Base-by-base conservation (phyloP, 495 filamentous ascomycete species). In the Monascus purpureus region DNA sequence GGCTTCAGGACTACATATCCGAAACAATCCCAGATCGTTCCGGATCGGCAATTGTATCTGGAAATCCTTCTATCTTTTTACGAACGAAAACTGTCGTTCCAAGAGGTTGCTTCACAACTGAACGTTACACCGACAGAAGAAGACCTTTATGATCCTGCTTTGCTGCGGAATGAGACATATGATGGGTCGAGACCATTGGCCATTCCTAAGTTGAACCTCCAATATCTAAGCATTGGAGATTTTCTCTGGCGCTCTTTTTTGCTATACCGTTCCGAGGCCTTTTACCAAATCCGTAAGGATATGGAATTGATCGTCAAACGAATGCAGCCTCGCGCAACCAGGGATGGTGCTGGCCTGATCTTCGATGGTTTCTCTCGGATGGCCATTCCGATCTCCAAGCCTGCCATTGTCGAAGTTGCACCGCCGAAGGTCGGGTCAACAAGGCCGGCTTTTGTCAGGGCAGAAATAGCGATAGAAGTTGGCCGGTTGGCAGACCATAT, bases 231-330 rank as follows among this genome's bases (percentile, higher is more conserved):
- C 6, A 72, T 94, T 20, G 86, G 90, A 3, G 90, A 99, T 50
- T 96, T 96, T 42, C 68, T 99, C 7, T 96, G 84, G 84, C 70
- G 90, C 23, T 82, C 88, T 9, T 80, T 96, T 43, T 66, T 90
- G 15, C 68, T 96, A 2, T 82, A 93, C 47, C 73, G 90, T 14
- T 84, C 76, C 39, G 90, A 99, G 53, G 72, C 90, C 2, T 96
- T 95, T 47, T 96, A 86, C 57, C 84, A 83, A 33, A 88, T 99
- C 35, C 72, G 87, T 17, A 86, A 82, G 44, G 80, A 95, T 40
- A 76, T 99, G 40, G 83, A 94, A 47, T 73, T 80, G 20, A 65
- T 75, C 18, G 52, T 95, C 31, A 80, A 83, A 47, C 73, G 83
- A 28, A 54, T 99, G 38, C 75, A 75, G 43, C 86, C 90, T 2